Evolutionary conservation across 352 stramenopile genomes (phyloP).

Genomic region (Phytophthora meadii): DNA sequence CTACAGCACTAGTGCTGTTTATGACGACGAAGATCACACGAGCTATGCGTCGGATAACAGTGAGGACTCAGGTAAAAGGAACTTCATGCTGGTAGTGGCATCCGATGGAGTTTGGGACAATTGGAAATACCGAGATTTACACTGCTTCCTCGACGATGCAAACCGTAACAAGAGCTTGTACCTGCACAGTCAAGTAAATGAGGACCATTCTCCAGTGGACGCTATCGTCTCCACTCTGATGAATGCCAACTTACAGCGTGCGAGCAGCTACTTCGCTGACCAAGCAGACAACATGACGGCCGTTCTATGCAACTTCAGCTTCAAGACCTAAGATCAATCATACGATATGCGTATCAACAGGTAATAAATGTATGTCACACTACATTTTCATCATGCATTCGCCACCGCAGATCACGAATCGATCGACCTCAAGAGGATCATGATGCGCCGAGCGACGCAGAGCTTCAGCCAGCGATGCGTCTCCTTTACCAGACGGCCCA

Average conservation of each 20-base stretch:
- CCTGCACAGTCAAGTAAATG: constrained; percentile 9
- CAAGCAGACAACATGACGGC: constrained; percentile 92
- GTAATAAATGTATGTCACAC: constrained; percentile 2
- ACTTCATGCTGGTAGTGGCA: constrained; percentile 69
- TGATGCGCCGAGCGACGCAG: constrained; percentile 30
- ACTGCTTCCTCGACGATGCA: constrained; percentile 47
- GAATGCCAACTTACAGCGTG: constrained; percentile 64
- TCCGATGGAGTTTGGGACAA: constrained; percentile 92
- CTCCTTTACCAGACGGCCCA: constrained; percentile 6
- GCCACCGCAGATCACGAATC: constrained; percentile 16
- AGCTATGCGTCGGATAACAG: constrained; percentile 6
- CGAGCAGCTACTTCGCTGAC: constrained; percentile 75
- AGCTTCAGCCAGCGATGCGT: constrained; percentile 16
- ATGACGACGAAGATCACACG: constrained; percentile 16
- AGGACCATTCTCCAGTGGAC: constrained; percentile 29
- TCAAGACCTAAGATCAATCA: constrained; percentile 2
- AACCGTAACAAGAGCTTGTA: constrained; percentile 9
- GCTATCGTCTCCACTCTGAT: constrained; percentile 55
- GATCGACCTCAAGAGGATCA: constrained; percentile 6
- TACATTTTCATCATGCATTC: neutral
- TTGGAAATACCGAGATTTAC: constrained; percentile 85
- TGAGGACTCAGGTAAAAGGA: constrained; percentile 6
- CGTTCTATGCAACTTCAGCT: constrained; percentile 61
- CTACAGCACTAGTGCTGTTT: neutral
- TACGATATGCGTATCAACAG: neutral